phyloP scores from a whole-genome alignment of 2,329 filamentous ascomycete genomes.

The Thelonectria discophora region DNA sequence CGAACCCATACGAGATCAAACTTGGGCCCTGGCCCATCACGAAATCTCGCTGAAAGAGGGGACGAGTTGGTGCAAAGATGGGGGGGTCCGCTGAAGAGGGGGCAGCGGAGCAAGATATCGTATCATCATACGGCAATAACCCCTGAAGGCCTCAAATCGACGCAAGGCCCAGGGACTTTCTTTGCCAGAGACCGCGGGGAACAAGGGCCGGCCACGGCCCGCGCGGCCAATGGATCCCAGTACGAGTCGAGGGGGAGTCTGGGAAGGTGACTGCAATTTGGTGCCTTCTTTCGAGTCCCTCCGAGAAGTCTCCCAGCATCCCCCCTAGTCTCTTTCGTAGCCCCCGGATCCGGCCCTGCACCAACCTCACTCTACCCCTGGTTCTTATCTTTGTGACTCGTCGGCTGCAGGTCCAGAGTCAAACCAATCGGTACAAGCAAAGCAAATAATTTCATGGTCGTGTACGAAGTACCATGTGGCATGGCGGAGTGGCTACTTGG shows the following conservation, averaged over 20 bases:
- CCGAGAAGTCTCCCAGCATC: not conserved
- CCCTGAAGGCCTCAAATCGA: not conserved
- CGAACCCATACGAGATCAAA: no score
- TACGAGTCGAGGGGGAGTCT: no score
- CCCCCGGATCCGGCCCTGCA: not conserved
- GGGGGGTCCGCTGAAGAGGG: no score
- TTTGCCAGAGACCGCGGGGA: no score
- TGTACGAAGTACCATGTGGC: no score
- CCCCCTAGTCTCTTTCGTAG: not conserved
- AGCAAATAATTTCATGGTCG: not conserved
- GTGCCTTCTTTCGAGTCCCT: no score
- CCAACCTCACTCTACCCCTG: not conserved
- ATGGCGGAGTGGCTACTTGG: not conserved
- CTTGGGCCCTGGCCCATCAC: no score
- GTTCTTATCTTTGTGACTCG: not conserved
- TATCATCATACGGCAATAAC: constrained; percentile 19
- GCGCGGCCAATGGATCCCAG: not conserved
- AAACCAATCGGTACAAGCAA: not conserved
- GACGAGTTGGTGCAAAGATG: no score
- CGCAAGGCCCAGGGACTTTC: no score
- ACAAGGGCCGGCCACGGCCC: constrained; percentile 11
- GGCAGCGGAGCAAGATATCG: no score
- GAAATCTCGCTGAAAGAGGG: no score
- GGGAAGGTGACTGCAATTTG: no score
- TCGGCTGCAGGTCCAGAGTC: not conserved